phyloP scores from a whole-genome alignment of 345 rosid species.

The Reutealis trisperma region DNA sequence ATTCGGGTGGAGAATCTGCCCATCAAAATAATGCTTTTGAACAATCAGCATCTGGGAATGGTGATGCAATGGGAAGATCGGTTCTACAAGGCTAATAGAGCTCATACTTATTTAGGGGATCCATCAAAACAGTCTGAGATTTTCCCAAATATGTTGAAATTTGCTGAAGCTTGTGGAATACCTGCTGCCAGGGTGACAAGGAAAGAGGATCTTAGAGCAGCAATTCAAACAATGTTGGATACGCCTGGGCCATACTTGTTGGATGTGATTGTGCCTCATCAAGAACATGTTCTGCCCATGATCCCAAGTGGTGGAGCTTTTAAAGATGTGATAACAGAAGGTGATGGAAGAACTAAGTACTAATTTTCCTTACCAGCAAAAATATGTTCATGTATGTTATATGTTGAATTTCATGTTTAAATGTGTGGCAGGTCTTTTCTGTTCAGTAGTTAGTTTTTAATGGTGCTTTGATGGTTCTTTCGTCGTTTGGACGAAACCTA shows the following conservation, averaged over 20 bases:
- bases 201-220: conserved; percentile 63
- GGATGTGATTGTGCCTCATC: conserved; percentile 94
- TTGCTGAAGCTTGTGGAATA: conserved; percentile 84
- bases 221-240: conserved; percentile 82
- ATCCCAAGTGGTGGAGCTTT: conserved; percentile 95
- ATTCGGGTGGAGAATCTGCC: conserved; percentile 85
- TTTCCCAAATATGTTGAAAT: conserved; percentile 78
- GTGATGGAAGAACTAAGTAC: conserved; percentile 73
- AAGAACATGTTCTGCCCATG: conserved; percentile 97
- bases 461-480: not conserved
- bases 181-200: conserved; percentile 80
- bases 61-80: conserved; percentile 96
- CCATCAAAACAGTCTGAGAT: conserved; percentile 74
- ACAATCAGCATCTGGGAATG: conserved; percentile 98
- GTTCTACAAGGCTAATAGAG: conserved; percentile 90
- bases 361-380: conserved; percentile 3
- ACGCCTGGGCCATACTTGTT: conserved; percentile 89
- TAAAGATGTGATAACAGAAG: conserved; percentile 80
- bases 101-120: conserved; percentile 82
- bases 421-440: not conserved
- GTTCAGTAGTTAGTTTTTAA: not conserved
- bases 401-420: conserved; percentile 1
- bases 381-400: not conserved
- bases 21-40: conserved; percentile 69
- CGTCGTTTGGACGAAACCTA: not conserved